Conservation (phyloP, 768 basidiomycete species). For the Leccinum barrowsii region DNA sequence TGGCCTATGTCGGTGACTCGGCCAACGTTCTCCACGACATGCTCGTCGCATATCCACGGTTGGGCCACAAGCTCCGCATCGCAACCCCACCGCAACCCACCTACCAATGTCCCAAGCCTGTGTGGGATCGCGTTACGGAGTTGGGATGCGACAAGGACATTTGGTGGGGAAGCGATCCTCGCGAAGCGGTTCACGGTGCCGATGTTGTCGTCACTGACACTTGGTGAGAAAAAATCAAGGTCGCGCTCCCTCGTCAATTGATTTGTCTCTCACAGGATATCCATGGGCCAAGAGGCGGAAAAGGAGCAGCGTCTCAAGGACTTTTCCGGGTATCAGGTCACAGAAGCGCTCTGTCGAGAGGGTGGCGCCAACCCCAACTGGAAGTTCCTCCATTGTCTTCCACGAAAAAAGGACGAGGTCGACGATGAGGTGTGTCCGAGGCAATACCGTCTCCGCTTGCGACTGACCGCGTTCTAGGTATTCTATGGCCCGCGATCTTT, state of each 20-base stretch:
- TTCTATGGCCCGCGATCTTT: conserved; percentile 92
- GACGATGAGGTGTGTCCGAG: conserved; percentile 75
- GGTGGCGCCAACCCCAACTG: conserved; percentile 84
- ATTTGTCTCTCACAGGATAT: conserved; percentile 61
- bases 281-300: conserved; percentile 98
- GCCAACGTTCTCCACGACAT: conserved; percentile 97
- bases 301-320: conserved; percentile 81
- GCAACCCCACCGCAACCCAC: conserved; percentile 64
- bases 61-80: conserved; percentile 83
- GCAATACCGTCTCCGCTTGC: not conserved
- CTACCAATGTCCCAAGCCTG: conserved; percentile 67
- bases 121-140: conserved; percentile 80
- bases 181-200: conserved; percentile 83
- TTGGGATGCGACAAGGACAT: conserved; percentile 71
- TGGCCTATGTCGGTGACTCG: conserved; percentile 92
- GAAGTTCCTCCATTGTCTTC: conserved; percentile 96
- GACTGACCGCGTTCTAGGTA: conserved; percentile 44
- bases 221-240: conserved; percentile 51
- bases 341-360: conserved; percentile 75
- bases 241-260: not conserved
- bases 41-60: conserved; percentile 89
- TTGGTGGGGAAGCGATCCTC: conserved; percentile 73
- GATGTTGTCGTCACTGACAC: conserved; percentile 98
- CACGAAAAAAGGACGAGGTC: conserved; percentile 89
- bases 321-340: conserved; percentile 92